A percentile compares a stretch with the other conserved stretches of the same genome.
phyloP scores from a whole-genome alignment of 2,329 filamentous ascomycete genomes.

The Fusarium bulbicola region DNA sequence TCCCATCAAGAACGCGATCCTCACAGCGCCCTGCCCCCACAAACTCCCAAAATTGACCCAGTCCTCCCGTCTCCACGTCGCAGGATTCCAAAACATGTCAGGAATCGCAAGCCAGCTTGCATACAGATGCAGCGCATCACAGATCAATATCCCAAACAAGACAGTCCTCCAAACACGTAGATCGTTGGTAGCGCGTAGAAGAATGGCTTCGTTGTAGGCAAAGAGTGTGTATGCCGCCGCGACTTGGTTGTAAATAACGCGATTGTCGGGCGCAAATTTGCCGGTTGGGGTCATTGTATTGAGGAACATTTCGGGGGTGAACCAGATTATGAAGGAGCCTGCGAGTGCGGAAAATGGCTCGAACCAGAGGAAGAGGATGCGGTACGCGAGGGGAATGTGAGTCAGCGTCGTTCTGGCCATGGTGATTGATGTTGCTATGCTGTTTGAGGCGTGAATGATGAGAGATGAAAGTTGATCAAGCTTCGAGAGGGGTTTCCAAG shows the following conservation, averaged over 20 bases:
- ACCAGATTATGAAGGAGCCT: constrained; percentile 7
- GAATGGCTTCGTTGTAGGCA: constrained; percentile 28
- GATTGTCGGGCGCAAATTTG: constrained; percentile 26
- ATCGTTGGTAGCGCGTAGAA: constrained; percentile 21
- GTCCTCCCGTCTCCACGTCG: constrained; percentile 27
- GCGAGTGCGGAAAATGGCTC: constrained; percentile 17
- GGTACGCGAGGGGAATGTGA: constrained; percentile 22
- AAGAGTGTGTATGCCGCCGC: constrained; percentile 29
- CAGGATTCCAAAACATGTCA: constrained; percentile 14
- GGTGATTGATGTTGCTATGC: neutral
- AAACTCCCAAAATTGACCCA: constrained; percentile 31
- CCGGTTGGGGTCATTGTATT: constrained; percentile 18
- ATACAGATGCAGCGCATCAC: constrained; percentile 27
- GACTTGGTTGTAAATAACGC: constrained; percentile 30
- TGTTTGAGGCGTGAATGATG: neutral
- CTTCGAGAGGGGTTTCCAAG: neutral
- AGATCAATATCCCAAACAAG: constrained; percentile 12
- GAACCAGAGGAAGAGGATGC: constrained; percentile 23
- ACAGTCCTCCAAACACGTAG: constrained; percentile 18
- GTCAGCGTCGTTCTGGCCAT: neutral
- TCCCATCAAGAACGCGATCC: constrained; percentile 25
- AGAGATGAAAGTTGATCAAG: no score
- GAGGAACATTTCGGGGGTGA: constrained; percentile 5
- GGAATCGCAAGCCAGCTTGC: constrained; percentile 22
- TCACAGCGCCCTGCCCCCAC: constrained; percentile 23